Base-by-base conservation (phyloP, 129 eudicot genomes). In the Ambrosia artemisiifolia region DNA sequence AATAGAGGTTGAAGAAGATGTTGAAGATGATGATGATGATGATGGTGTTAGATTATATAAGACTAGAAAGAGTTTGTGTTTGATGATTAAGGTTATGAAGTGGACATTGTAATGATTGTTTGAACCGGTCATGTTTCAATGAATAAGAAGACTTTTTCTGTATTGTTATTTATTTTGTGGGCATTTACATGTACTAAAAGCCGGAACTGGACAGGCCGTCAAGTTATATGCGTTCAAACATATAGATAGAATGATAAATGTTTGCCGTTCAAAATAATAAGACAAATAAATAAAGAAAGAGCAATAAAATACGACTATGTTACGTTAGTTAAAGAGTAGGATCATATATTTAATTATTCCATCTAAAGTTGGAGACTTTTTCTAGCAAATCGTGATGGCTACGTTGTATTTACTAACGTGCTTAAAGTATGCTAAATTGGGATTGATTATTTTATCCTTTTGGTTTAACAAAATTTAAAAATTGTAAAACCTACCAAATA, bases 41-140 rank as follows among this genome's bases (percentile, higher is more conserved):
- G 43, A 68, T 49, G 38, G 3, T 8, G 24, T 38, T 72, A 20
- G 73, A 69, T 70, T 19, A 5, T 61, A 63, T 24, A 46, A 3
- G 53, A 11, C 2, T 9, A 38, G 6, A 7, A 1, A 40, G 43
- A 18, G 43, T 14, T 28, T 28, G 35, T 10, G 16, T 34, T 2
- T 50, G 35, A 13, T 28, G 14, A n/a, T 18, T 49, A 3, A 17
- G 53, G 63, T 63, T 61, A 18, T 63, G 65, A 36, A 57, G 61
- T 85, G 83, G 84, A 79, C 79, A 49, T 74, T 35, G 20, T 67
- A 74, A 74, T 63, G 80, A 82, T 79, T 61, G 59, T 69, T 78
- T 73, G 53, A 65, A 72, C 48, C 10, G 76, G 66, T 57, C 79
- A 4, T 69, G 9, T 55, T 61, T 24, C 1, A 34, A 55, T 75